Evolutionary conservation across 2,329 filamentous ascomycete species (phyloP).

Genomic region (Penicillium sp.): DNA sequence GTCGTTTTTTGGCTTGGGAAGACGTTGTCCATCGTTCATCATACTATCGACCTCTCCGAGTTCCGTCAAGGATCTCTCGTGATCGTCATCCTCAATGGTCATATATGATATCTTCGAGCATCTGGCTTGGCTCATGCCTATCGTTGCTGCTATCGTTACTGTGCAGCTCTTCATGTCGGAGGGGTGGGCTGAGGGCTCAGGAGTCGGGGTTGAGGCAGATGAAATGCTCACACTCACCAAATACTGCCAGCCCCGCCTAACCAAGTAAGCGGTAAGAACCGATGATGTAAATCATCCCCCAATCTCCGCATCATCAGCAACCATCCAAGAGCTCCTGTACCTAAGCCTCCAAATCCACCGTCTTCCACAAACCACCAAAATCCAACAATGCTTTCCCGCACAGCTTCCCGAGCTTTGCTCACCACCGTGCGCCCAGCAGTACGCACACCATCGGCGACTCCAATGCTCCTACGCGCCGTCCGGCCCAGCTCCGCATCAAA

Average conservation of each 20-base stretch:
- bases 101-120: no score
- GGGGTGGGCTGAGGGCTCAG: no score
- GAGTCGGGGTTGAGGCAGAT: no score
- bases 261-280: slow-evolving; percentile 1
- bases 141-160: no score
- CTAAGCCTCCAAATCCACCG: not conserved
- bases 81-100: no score
- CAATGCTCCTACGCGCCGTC: slow-evolving; percentile 13
- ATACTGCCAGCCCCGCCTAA: not conserved
- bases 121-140: no score
- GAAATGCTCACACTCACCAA: no score
- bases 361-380: not conserved
- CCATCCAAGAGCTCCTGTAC: not conserved
- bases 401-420: slow-evolving; percentile 42
- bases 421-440: slow-evolving; percentile 23
- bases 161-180: no score
- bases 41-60: no score
- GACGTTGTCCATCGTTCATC: no score
- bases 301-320: slow-evolving; percentile 12
- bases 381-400: slow-evolving; percentile 35
- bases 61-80: no score
- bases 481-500: slow-evolving; percentile 10
- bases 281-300: slow-evolving; percentile 13
- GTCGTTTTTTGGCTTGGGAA: no score
- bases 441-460: slow-evolving; percentile 18